Conservation (phyloP, 768 basidiomycete species). For the Naganishia randhawae region DNA sequence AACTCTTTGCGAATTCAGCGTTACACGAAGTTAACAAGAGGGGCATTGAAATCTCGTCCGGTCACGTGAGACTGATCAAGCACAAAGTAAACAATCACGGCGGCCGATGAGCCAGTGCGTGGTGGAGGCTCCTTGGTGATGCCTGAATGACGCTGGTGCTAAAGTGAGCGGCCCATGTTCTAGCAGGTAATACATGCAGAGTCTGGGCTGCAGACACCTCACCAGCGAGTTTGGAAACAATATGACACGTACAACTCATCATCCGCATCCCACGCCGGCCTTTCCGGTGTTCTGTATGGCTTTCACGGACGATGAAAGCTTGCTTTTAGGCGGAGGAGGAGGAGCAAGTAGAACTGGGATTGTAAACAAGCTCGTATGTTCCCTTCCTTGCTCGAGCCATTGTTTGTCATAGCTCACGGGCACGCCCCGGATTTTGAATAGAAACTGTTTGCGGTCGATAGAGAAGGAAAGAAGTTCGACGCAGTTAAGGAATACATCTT, state of each 20-base stretch:
- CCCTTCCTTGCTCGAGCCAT: background rate
- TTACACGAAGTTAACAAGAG: background rate
- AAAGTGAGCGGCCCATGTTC: background rate
- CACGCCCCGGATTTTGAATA: conserved; percentile 24
- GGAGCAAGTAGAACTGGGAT: conserved; percentile 82
- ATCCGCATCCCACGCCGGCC: conserved; percentile 66
- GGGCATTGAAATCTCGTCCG: conserved; percentile 15
- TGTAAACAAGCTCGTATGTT: conserved; percentile 83
- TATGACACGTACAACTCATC: conserved; percentile 76
- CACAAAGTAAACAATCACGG: conserved; percentile 14
- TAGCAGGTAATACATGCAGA: background rate
- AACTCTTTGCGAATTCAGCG: background rate
- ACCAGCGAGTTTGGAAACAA: background rate
- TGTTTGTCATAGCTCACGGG: background rate
- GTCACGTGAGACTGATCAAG: conserved; percentile 2
- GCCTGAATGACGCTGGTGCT: background rate
- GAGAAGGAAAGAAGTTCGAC: conserved; percentile 40
- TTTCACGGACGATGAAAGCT: conserved; percentile 66
- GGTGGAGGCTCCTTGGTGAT: too few relatives aligned
- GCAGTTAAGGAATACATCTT: conserved; percentile 63
- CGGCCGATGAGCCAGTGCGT: background rate
- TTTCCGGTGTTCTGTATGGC: conserved; percentile 87
- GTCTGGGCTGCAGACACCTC: background rate
- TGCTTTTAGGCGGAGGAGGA: conserved; percentile 81
- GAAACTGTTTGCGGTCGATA: conserved; percentile 48